A percentile compares a stretch with the other conserved stretches of the same genome.
Evolutionary conservation across 2,329 filamentous ascomycete species (phyloP).

Genomic region (Monilinia polystroma): DNA sequence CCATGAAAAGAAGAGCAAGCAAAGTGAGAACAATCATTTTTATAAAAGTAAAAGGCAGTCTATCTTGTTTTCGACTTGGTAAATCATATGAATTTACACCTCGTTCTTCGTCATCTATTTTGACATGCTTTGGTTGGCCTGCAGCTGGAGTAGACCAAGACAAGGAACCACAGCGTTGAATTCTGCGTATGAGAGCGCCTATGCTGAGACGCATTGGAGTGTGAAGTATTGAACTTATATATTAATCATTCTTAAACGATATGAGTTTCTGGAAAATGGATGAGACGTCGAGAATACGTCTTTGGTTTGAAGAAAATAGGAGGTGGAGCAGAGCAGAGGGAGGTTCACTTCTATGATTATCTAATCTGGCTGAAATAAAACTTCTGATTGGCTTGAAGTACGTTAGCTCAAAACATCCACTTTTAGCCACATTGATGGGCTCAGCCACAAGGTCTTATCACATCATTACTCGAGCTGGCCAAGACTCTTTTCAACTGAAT

Average conservation of each 20-base stretch:
- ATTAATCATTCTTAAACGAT: background rate
- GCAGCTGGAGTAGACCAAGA: slow-evolving; percentile 9
- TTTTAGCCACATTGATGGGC: background rate
- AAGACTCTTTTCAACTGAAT: background rate
- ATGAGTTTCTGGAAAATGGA: background rate
- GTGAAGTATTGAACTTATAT: too few relatives aligned
- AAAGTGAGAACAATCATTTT: slow-evolving; percentile 33
- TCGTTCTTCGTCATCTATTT: slow-evolving; percentile 39
- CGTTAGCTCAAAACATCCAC: too few relatives aligned
- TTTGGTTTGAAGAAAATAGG: background rate
- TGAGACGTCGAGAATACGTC: background rate
- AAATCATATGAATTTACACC: background rate
- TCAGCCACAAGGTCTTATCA: slow-evolving; percentile 13
- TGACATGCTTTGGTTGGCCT: slow-evolving; percentile 34
- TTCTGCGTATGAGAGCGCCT: slow-evolving; percentile 14
- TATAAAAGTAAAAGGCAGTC: background rate
- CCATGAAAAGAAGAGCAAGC: slow-evolving; percentile 27
- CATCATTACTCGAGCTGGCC: too few relatives aligned
- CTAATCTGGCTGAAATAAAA: slow-evolving; percentile 6
- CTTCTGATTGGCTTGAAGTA: too few relatives aligned
- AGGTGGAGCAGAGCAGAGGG: background rate
- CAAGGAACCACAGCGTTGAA: slow-evolving; percentile 10
- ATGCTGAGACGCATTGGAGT: slow-evolving; percentile 21
- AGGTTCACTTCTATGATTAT: background rate
- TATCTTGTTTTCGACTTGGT: background rate